Evolutionary conservation across 257 asterid species (phyloP).

Genomic region (Nicotiana tomentosiformis): DNA sequence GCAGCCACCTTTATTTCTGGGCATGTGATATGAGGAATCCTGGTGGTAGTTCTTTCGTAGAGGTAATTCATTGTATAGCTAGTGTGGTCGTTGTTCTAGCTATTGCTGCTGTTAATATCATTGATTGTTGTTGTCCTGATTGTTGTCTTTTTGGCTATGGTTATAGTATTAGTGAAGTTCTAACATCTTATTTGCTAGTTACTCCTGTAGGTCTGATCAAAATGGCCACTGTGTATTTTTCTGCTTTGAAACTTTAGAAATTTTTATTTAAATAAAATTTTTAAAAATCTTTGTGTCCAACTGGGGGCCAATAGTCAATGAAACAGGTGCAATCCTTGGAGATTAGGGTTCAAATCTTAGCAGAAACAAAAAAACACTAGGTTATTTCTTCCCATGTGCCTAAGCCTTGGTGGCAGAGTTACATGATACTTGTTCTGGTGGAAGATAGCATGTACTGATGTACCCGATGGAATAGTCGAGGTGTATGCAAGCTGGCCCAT

Average conservation of each 20-base stretch:
- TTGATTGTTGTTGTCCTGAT: neutral
- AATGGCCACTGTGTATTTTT: neutral
- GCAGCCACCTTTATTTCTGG: conserved; percentile 85
- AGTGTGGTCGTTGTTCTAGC: neutral
- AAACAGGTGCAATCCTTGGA: neutral
- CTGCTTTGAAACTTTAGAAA: neutral
- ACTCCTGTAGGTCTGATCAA: neutral
- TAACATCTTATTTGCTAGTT: neutral
- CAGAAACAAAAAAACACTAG: neutral
- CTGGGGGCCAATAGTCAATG: neutral
- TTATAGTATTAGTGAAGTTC: neutral
- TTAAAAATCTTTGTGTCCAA: neutral
- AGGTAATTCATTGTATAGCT: conserved; percentile 40
- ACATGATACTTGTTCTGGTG: neutral
- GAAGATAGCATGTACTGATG: neutral
- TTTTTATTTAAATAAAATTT: neutral
- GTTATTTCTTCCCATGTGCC: neutral
- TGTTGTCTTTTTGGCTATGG: neutral
- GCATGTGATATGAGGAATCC: conserved; percentile 99
- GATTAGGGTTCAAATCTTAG: neutral
- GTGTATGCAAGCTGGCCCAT: neutral
- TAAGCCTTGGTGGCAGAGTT: neutral
- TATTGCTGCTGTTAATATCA: neutral
- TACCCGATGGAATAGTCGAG: neutral
- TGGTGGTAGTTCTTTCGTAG: conserved; percentile 95